These are phyloP conservation scores for Anthoceros angustus DNA, from an alignment of 225 moss, liverwort and hornwort genomes.

Conservation along the genomic window DNA sequence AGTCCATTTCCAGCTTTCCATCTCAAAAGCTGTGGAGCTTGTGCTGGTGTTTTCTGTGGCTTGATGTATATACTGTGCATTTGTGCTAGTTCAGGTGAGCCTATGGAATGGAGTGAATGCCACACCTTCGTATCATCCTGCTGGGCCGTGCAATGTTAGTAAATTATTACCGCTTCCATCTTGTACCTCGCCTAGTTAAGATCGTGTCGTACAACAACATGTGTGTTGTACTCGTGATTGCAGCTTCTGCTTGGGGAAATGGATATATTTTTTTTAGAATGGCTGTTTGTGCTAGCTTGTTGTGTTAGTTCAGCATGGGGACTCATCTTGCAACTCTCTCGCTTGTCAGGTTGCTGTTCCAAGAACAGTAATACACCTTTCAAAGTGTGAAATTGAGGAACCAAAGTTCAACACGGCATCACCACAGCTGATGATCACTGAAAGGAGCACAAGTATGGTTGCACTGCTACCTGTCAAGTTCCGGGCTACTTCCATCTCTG, in stretches of 20 bases:
- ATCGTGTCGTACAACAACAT: not conserved
- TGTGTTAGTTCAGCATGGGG: not conserved
- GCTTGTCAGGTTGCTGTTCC: slow-evolving; percentile 52
- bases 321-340: slow-evolving; percentile 2
- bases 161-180: slow-evolving; percentile 16
- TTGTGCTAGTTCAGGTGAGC: slow-evolving; percentile 48
- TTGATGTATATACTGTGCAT: slow-evolving; percentile 18
- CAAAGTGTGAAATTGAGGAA: slow-evolving; percentile 66
- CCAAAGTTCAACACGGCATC: slow-evolving; percentile 61
- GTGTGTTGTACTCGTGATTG: not conserved
- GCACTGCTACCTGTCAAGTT: not conserved
- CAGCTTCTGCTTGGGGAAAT: not conserved
- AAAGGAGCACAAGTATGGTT: slow-evolving; percentile 55
- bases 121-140: slow-evolving; percentile 48
- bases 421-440: slow-evolving; percentile 51
- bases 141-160: slow-evolving; percentile 64
- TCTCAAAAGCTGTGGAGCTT: not conserved
- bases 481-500: not conserved
- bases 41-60: slow-evolving; percentile 6
- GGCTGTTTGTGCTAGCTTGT: too few relatives aligned
- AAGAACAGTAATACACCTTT: slow-evolving; percentile 54
- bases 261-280: not conserved
- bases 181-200: not conserved
- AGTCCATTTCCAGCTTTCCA: too few relatives aligned
- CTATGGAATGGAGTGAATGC: slow-evolving; percentile 63